Percentiles rank a stretch among this genome's conserved stretches.
phyloP scores from a whole-genome alignment of 2,329 filamentous ascomycete genomes.

The Chaetothyriales sp. region DNA sequence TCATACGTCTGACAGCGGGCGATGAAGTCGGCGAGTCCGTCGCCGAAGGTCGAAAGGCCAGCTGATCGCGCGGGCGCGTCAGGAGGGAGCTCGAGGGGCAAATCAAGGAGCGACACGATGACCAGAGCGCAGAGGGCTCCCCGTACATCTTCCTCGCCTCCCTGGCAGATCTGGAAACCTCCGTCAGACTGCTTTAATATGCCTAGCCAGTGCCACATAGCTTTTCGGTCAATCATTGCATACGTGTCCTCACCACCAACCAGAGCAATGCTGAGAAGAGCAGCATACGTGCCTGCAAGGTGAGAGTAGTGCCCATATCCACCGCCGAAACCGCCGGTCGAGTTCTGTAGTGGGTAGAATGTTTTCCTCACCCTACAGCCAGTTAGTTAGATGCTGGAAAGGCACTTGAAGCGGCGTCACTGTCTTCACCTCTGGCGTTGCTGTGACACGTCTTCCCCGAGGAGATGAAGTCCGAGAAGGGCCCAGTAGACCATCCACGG shows the following conservation, averaged over 20 bases:
- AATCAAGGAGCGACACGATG: slow-evolving; percentile 64
- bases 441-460: slow-evolving; percentile 55
- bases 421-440: slow-evolving; percentile 48
- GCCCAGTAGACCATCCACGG: slow-evolving; percentile 96
- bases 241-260: slow-evolving; percentile 63
- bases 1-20: slow-evolving; percentile 68
- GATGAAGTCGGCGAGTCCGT: slow-evolving; percentile 64
- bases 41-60: slow-evolving; percentile 52
- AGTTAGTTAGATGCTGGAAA: neutral
- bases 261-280: slow-evolving; percentile 60
- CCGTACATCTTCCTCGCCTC: slow-evolving; percentile 83
- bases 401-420: neutral
- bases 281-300: slow-evolving; percentile 76
- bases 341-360: slow-evolving; percentile 67
- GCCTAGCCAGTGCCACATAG: slow-evolving; percentile 85
- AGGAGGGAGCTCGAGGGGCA: slow-evolving; percentile 63
- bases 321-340: slow-evolving; percentile 73
- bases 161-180: slow-evolving; percentile 73
- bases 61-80: slow-evolving; percentile 50
- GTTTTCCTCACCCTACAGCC: slow-evolving; percentile 49
- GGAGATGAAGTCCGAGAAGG: slow-evolving; percentile 54
- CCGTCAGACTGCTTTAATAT: slow-evolving; percentile 72
- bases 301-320: slow-evolving; percentile 81
- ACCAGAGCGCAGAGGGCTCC: slow-evolving; percentile 86
- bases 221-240: slow-evolving; percentile 60